Base-by-base conservation (phyloP, 2,329 filamentous ascomycete genomes). In the Claviceps capensis region DNA sequence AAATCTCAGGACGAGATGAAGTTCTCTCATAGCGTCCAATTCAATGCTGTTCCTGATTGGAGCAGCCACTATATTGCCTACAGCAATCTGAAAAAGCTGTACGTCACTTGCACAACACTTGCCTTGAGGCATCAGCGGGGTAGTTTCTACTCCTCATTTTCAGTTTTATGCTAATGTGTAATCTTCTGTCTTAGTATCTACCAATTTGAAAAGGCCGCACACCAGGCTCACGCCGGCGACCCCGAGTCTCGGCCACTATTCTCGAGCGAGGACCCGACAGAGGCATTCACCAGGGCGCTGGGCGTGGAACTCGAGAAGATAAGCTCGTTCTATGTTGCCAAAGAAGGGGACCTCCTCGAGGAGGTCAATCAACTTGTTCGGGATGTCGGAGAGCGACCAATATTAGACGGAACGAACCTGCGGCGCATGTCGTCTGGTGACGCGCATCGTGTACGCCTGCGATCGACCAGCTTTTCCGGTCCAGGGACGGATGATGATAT, bases 31-130 rank as follows among this genome's bases (percentile, higher is more conserved):
- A 97, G 91, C 71, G 85, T 98, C 61, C 93, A 98, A 75, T 98
- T 98, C 73, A 98, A 98, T 74, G 90, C 93, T 57, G 93, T 98
- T 61, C 93, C 93, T n/a, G 93, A 98, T 71, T 98, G 93, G 93
- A 96, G 88, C 74, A 90, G 84, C 62, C 83, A 97, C 69, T 98
- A 98, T 70, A 94, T 98, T 65, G 87, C 90, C 55, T 98, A 98
- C 71, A 96, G 90, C 72, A 97, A 96, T 64, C 79, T 98, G 61
- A 98, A 98, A 77, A 98, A 98, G 75, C 79, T 96, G 88, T 94
- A 68, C 63, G 86, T 76, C 51, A 45, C 36, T 23, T 30, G n/a
- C 40, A 11, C 38, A 5, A 49, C 19, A 26, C 8, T 14, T 23
- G 8, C 23, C 23, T 13, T 42, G 1, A 30, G 22, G 16, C n/a